Base-by-base conservation (phyloP, 2,329 filamentous ascomycete genomes). In the Aspergillus carbonarius region DNA sequence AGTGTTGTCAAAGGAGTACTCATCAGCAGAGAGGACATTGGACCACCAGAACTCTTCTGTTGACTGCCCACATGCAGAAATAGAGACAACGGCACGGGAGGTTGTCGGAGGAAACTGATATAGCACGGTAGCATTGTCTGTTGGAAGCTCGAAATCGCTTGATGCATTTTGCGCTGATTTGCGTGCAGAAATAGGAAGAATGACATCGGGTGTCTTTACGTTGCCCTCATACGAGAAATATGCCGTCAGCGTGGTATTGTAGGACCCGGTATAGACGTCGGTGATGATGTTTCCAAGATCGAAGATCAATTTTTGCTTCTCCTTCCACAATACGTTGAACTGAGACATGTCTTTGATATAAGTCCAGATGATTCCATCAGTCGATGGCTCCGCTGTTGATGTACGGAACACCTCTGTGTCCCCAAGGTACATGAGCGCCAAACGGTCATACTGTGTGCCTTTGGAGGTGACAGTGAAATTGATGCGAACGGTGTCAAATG, bases 31-130 rank as follows among this genome's bases (percentile, higher is more conserved):
- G 2, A 89, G 83, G 1, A 92, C 86, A 68, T 93, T 93, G 58
- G 82, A 84, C 86, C 89, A 95, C 90, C 91, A 96, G 68, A 93
- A 93, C 71, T 96, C 91, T 75, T 95, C 91, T 15, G 81, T 76
- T 0, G 82, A 82, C 71, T 95, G 91, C 0, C 90, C 91, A 64
- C 87, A 91, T 15, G 91, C 89, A 8, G 88, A 86, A n/a, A 95
- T 81, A 0, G 89, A 86, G 56, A 93, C 85, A 8, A 92, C 83
- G 17, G 91, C 91, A 58, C 87, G 85, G 54, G 84, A 83, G 18
- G 82, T 81, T 67, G 91, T 88, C 51, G 76, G 79, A 2, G 91
- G 91, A 44, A 96, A 79, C n/a, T 66, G 76, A 42, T 92, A 73
- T 0, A 78, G 79, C 61, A 83, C 84, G 1, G 81, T 81, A 1